Evolutionary conservation across 1,284 basidiomycete species (phyloP).

Genomic region (Cryptococcus sp.): DNA sequence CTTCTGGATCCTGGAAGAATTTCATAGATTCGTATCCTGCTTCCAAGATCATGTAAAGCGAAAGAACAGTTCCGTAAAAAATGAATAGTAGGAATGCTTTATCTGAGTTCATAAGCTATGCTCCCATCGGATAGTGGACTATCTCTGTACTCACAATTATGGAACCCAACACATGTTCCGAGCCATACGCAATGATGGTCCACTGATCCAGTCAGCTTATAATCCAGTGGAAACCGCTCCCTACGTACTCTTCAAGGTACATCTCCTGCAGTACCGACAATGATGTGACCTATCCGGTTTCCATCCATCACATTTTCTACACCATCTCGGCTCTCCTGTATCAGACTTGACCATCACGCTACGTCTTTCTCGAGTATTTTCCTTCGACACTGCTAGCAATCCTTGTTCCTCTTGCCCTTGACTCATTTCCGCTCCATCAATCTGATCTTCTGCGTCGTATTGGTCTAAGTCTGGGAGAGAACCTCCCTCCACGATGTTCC

Average conservation of each 20-base stretch:
- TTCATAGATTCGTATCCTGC: constrained; percentile 59
- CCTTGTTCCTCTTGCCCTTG: background rate
- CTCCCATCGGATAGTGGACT: background rate
- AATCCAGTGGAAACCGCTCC: background rate
- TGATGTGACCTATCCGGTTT: constrained; percentile 83
- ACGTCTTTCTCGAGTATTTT: background rate
- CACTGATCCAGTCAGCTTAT: constrained; percentile 13
- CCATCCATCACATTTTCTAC: constrained; percentile 43
- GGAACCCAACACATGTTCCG: constrained; percentile 74
- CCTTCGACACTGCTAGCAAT: background rate
- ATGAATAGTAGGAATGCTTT: constrained; percentile 81
- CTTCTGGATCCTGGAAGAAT: constrained; percentile 54
- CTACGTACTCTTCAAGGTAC: constrained; percentile 78
- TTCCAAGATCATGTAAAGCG: constrained; percentile 59
- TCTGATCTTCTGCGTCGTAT: constrained; percentile 5
- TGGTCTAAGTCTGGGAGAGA: constrained; percentile 10
- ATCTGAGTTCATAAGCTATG: constrained; percentile 39
- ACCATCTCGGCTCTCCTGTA: constrained; percentile 38
- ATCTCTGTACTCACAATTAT: constrained; percentile 55
- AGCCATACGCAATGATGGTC: constrained; percentile 91
- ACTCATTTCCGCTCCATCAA: background rate
- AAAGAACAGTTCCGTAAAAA: constrained; percentile 60
- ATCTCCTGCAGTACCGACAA: constrained; percentile 68
- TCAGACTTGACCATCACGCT: constrained; percentile 33
- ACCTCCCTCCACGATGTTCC: background rate